These are phyloP conservation scores for Asclepias syriaca DNA, from an alignment of 257 asterid genomes.

Conservation along the genomic window DNA sequence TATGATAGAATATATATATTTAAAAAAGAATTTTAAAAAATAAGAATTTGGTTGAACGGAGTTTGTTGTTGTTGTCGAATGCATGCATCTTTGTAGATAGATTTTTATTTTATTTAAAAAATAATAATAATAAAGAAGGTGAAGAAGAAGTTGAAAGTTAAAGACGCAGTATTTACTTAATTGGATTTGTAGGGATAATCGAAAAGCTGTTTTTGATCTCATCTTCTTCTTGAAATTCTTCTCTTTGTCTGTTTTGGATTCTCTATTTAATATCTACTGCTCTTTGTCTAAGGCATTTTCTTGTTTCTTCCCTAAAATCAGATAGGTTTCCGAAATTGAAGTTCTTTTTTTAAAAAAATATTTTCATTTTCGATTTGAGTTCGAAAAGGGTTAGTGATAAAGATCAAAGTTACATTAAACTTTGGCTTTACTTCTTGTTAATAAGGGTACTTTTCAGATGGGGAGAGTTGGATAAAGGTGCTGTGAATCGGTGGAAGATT, in stretches of 20 bases:
- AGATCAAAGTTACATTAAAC: conserved; percentile 21
- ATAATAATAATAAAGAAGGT: not conserved
- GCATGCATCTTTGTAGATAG: conserved; percentile 8
- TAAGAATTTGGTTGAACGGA: conserved; percentile 7
- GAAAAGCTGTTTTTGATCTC: not conserved
- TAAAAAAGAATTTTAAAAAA: not conserved
- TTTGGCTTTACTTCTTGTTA: conserved; percentile 26
- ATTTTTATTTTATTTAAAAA: not conserved
- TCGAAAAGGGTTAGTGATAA: not conserved
- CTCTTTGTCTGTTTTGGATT: conserved; percentile 11
- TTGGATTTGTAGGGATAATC: conserved; percentile 9
- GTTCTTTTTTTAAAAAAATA: not conserved
- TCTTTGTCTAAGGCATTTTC: not conserved
- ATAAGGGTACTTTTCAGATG: conserved; percentile 21
- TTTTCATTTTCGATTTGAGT: not conserved
- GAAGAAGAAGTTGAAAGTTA: not conserved
- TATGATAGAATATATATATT: not conserved
- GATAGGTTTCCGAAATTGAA: not conserved
- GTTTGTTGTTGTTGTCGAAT: conserved; percentile 7
- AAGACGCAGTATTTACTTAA: not conserved
- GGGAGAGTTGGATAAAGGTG: conserved; percentile 21
- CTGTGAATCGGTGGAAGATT: conserved; percentile 27
- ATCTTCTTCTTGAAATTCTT: conserved; percentile 18
- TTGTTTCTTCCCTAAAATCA: not conserved
- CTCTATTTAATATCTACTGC: conserved; percentile 1